Percentiles rank a stretch among this genome's conserved stretches.
Evolutionary conservation across 768 basidiomycete species (phyloP).

Genomic region (Pleurotus ostreatus): DNA sequence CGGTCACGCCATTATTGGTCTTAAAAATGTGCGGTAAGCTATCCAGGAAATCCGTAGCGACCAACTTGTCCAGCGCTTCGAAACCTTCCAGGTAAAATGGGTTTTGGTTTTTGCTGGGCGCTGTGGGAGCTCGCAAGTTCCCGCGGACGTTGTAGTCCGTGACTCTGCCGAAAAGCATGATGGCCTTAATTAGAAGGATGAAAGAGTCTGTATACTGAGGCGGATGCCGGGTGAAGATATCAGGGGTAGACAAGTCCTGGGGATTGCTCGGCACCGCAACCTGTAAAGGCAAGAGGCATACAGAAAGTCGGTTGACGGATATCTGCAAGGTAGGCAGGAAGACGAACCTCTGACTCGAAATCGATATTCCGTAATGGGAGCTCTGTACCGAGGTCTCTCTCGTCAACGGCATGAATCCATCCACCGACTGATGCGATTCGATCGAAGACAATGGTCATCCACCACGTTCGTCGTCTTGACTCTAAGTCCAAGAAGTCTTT

Average conservation of each 20-base stretch:
- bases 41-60: slow-evolving; percentile 62
- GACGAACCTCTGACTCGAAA: slow-evolving; percentile 67
- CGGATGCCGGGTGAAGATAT: slow-evolving; percentile 68
- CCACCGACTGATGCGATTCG: slow-evolving; percentile 78
- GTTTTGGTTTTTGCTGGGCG: slow-evolving; percentile 68
- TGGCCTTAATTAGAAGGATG: slow-evolving; percentile 73
- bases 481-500: slow-evolving; percentile 74
- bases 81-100: slow-evolving; percentile 69
- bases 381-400: slow-evolving; percentile 81
- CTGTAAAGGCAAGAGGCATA: slow-evolving; percentile 27
- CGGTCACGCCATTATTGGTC: slow-evolving; percentile 58
- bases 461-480: slow-evolving; percentile 80
- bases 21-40: slow-evolving; percentile 67
- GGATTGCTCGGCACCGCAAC: slow-evolving; percentile 63
- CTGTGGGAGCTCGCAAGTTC: slow-evolving; percentile 61
- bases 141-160: slow-evolving; percentile 83
- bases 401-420: slow-evolving; percentile 84
- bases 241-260: slow-evolving; percentile 61
- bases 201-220: slow-evolving; percentile 81
- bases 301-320: slow-evolving; percentile 11
- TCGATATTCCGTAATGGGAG: slow-evolving; percentile 72
- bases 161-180: slow-evolving; percentile 82
- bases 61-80: slow-evolving; percentile 63
- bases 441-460: slow-evolving; percentile 88
- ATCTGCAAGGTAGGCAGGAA: background rate